phyloP scores from a whole-genome alignment of 139 green algal genomes.

The Tetratostichococcus sp. region DNA sequence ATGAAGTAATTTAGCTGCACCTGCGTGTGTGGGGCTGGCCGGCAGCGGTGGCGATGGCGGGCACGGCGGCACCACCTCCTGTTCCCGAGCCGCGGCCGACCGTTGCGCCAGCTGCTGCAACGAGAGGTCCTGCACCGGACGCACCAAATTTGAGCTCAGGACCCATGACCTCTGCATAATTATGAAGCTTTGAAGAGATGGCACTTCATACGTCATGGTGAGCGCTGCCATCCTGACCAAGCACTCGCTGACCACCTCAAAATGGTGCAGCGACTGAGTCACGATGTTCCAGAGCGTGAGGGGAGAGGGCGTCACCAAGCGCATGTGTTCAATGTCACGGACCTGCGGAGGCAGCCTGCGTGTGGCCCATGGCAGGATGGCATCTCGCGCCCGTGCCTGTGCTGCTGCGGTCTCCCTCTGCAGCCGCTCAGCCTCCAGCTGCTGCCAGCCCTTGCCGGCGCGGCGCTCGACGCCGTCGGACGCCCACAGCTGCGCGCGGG shows the following conservation, averaged over 20 bases:
- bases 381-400: not conserved
- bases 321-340: not conserved
- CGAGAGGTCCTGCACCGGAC: not conserved
- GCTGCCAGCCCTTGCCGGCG: conserved; percentile 6
- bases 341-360: not conserved
- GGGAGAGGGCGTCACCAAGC: too few relatives aligned
- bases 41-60: not conserved
- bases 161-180: too few relatives aligned
- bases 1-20: too few relatives aligned
- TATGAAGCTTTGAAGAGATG: too few relatives aligned
- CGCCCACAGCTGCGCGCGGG: conserved; percentile 9
- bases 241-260: too few relatives aligned
- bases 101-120: not conserved
- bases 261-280: too few relatives aligned
- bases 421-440: conserved; percentile 11
- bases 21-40: not conserved
- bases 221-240: too few relatives aligned
- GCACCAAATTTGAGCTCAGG: too few relatives aligned
- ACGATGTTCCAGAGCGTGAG: too few relatives aligned
- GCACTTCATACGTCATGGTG: too few relatives aligned
- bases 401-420: not conserved
- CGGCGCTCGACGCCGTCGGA: conserved; percentile 1
- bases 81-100: not conserved
- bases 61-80: not conserved
- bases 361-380: not conserved